These are phyloP conservation scores for Anthracocystis setariae DNA, from an alignment of 1,284 basidiomycete species.

Conservation along the genomic window DNA sequence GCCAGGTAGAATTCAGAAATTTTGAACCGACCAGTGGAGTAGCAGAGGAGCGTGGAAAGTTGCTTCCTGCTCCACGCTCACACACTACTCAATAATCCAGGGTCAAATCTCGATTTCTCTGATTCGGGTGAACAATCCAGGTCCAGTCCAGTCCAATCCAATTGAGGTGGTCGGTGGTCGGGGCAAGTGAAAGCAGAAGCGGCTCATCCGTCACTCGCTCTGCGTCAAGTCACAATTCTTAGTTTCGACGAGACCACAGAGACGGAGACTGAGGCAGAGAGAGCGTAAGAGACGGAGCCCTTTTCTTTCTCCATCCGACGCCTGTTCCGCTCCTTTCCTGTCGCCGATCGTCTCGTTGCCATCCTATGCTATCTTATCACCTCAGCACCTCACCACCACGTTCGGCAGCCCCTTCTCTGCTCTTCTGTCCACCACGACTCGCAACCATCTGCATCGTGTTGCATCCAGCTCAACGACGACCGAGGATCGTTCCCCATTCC, in stretches of 20 bases:
- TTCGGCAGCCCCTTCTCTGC: neutral
- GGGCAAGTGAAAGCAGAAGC: slow-evolving; percentile 9
- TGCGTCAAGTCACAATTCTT: neutral
- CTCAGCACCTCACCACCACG: neutral
- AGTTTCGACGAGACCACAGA: neutral
- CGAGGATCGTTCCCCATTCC: neutral
- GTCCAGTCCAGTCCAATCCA: no score
- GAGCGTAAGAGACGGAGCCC: neutral
- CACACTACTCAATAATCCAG: neutral
- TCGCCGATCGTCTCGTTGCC: neutral
- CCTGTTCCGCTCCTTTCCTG: neutral
- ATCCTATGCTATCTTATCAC: neutral
- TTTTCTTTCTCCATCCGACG: slow-evolving; percentile 1
- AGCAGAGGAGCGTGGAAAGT: no score
- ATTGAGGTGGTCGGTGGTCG: slow-evolving; percentile 9
- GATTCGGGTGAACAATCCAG: no score
- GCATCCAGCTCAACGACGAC: neutral
- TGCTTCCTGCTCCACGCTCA: no score
- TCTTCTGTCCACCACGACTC: neutral
- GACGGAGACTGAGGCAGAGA: no score
- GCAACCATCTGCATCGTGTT: neutral
- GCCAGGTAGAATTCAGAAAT: no score
- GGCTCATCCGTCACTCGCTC: neutral
- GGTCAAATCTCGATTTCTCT: slow-evolving; percentile 1
- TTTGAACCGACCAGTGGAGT: no score